phyloP scores from a whole-genome alignment of 805 yeast species.

The Zygoascus flipseniorum region DNA sequence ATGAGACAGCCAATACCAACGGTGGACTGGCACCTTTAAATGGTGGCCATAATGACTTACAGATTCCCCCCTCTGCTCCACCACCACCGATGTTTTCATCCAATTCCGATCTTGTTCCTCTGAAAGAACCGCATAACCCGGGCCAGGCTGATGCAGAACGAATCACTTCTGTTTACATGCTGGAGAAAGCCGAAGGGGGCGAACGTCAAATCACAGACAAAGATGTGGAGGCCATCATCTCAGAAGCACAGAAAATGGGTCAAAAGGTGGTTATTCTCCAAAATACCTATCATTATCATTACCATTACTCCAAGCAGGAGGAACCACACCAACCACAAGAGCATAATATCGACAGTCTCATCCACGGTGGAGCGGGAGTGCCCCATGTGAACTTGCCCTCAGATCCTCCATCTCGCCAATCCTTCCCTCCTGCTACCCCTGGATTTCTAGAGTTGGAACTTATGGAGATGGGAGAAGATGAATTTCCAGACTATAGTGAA shows the following conservation, averaged over 20 bases:
- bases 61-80: background rate
- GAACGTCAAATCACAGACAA: slow-evolving; percentile 14
- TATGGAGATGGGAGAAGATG: slow-evolving; percentile 16
- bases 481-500: slow-evolving; percentile 12
- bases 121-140: background rate
- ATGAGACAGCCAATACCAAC: background rate
- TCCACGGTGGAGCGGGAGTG: background rate
- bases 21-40: background rate
- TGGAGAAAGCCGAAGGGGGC: background rate
- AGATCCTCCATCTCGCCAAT: background rate
- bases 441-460: slow-evolving; percentile 17
- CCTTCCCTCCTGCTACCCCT: slow-evolving; percentile 12
- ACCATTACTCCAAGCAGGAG: slow-evolving; percentile 11
- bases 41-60: background rate
- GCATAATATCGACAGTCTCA: background rate
- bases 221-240: slow-evolving; percentile 22
- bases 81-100: background rate
- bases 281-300: slow-evolving; percentile 65
- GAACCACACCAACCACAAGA: background rate
- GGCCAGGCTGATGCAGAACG: background rate
- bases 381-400: background rate
- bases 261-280: slow-evolving; percentile 61
- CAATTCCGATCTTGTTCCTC: background rate
- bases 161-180: background rate
- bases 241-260: slow-evolving; percentile 17